Evolutionary conservation across 495 filamentous ascomycete species (phyloP), one percentile per base, ranked within the genome.

Genomic region (Oleoguttula mirabilis): DNA sequence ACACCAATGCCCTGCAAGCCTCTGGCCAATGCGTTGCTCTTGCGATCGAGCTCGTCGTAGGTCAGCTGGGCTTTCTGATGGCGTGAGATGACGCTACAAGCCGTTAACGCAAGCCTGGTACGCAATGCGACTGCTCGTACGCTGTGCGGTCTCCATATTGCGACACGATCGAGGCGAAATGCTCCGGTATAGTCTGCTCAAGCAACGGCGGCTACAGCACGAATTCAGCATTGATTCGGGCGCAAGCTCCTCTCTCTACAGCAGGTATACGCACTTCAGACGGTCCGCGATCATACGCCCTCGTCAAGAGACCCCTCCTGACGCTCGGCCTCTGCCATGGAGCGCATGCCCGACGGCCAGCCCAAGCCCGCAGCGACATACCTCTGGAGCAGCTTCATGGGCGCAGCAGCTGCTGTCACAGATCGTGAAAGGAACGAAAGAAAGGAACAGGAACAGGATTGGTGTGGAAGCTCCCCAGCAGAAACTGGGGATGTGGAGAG

Each of bases 1-100:
- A 95, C 84, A 1, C 87, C 87, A 1, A 79, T 65, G 0, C 76
- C 77, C 23, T 72, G 60, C 11, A 95, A 60, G 0, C 86, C 87
- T 20, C 73, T 66, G 0, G 88, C 83, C 16, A 98, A 67, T 0
- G 70, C 65, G 64, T 85, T 88, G 52, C 86, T 94, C 36, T 74
- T 70, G 4, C 63, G 59, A 57, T 95, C 81, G 10, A 98, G 73
- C 4, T 62, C 64, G 21, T 77, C 63, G 58, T 94, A 98, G 3
- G 79, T 87, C 17, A 85, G 59, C 16, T 71, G 62, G 46, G 50
- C 62, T 50, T 67, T 75, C 64, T 76, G 80, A 46, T 83, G 77
- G 31, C 67, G 69, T 3, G 76, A 76, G 19, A 83, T 65, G 14
- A 84, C 77, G 14, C 80, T 84, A 23, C 10, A 20, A 11, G 14